Evolutionary conservation across 331 rosid species (phyloP).

Genomic region (Telfairia occidentalis): DNA sequence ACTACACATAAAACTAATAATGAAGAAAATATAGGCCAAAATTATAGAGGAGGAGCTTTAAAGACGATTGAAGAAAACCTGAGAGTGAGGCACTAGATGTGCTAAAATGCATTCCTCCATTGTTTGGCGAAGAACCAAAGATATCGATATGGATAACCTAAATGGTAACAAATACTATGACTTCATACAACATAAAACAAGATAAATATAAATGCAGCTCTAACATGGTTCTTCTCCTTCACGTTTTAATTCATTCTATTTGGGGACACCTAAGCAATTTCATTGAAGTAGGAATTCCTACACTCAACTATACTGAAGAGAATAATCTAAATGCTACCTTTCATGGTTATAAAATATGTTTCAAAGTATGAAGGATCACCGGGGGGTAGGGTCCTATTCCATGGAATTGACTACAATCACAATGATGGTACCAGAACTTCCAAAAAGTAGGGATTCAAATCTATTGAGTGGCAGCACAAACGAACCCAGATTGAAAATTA

Average conservation of each 20-base stretch:
- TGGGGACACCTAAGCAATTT: background rate
- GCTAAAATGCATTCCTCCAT: slow-evolving; percentile 84
- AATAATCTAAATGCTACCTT: background rate
- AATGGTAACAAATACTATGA: slow-evolving; percentile 16
- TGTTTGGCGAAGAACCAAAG: slow-evolving; percentile 79
- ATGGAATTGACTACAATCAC: background rate
- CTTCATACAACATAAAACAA: slow-evolving; percentile 6
- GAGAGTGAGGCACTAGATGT: slow-evolving; percentile 81
- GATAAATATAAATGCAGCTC: background rate
- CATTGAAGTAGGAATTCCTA: background rate
- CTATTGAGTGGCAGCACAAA: background rate
- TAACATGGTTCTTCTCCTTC: background rate
- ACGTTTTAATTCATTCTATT: background rate
- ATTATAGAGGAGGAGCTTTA: slow-evolving; percentile 13
- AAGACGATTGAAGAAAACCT: slow-evolving; percentile 34
- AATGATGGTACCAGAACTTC: background rate
- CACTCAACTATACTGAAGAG: background rate
- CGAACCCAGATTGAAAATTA: background rate
- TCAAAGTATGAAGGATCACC: background rate
- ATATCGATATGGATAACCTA: slow-evolving; percentile 90
- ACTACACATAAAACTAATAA: slow-evolving; percentile 33
- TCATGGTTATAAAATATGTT: background rate
- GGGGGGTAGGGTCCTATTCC: background rate
- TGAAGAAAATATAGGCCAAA: slow-evolving; percentile 8
- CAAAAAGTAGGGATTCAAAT: background rate